phyloP scores from a whole-genome alignment of 1,284 basidiomycete genomes.

The Pseudozyma flocculosa region DNA sequence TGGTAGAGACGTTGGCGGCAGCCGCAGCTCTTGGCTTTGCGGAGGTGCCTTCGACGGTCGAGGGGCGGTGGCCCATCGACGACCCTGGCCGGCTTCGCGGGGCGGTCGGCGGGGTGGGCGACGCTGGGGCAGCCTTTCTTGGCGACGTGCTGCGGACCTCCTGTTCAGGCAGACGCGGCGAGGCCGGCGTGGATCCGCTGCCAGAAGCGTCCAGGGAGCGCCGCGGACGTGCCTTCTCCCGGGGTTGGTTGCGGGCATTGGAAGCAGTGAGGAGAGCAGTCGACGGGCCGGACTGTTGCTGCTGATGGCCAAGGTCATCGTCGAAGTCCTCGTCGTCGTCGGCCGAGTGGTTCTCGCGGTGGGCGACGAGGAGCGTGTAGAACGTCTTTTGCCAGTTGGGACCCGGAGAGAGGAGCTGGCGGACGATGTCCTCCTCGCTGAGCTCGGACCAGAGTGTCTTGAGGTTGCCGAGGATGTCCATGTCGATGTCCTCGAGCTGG shows the following conservation, averaged over 20 bases:
- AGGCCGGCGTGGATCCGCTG: constrained; percentile 17
- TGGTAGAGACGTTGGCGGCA: too few species aligned
- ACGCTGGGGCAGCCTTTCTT: constrained; percentile 7
- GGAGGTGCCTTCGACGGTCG: too few species aligned
- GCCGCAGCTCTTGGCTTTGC: too few species aligned
- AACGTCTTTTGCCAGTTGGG: constrained; percentile 57
- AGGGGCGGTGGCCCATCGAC: too few species aligned
- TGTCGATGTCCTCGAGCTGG: constrained; percentile 66
- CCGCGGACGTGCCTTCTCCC: constrained; percentile 31
- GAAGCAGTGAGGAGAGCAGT: constrained; percentile 16
- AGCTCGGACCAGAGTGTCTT: constrained; percentile 76
- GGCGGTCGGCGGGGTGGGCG: neutral
- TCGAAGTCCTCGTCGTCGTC: constrained; percentile 54
- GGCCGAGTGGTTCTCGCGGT: constrained; percentile 53
- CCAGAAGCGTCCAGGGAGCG: constrained; percentile 13
- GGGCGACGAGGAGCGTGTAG: constrained; percentile 52
- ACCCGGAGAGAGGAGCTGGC: constrained; percentile 36
- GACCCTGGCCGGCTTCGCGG: too few species aligned
- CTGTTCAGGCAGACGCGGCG: constrained; percentile 9
- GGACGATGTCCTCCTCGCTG: constrained; percentile 42
- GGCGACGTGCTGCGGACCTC: constrained; percentile 16
- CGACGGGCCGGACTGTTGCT: constrained; percentile 15
- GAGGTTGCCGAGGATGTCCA: constrained; percentile 85
- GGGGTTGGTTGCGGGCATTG: constrained; percentile 11
- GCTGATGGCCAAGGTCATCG: constrained; percentile 24